These are phyloP conservation scores for Boletus reticuloceps DNA, from an alignment of 768 basidiomycete species.

Conservation along the genomic window DNA sequence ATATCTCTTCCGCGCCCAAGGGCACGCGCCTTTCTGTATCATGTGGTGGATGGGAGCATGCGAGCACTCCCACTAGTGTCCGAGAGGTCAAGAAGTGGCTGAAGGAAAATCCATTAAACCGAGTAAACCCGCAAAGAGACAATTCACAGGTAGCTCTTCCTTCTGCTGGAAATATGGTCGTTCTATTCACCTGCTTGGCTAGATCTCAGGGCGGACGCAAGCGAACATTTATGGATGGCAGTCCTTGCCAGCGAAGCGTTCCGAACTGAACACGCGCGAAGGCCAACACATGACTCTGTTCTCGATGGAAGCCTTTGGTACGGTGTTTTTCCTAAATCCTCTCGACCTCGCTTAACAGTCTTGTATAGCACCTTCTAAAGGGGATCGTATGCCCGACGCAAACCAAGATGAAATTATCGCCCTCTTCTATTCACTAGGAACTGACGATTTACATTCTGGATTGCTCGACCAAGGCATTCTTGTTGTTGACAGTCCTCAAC, in stretches of 20 bases:
- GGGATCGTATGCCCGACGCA: slow-evolving; percentile 57
- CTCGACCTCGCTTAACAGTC: background rate
- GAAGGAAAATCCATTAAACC: slow-evolving; percentile 20
- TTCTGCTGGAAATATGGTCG: background rate
- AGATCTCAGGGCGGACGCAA: slow-evolving; percentile 79
- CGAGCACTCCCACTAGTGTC: slow-evolving; percentile 60
- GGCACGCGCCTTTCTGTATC: slow-evolving; percentile 17
- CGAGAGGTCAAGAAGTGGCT: slow-evolving; percentile 58
- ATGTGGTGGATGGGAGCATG: slow-evolving; percentile 80
- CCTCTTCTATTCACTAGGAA: slow-evolving; percentile 70
- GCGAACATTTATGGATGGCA: slow-evolving; percentile 66
- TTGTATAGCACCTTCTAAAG: slow-evolving; percentile 55
- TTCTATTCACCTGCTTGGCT: background rate
- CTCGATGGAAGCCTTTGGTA: slow-evolving; percentile 85
- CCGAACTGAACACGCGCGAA: slow-evolving; percentile 46
- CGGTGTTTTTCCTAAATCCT: slow-evolving; percentile 19
- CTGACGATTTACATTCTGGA: slow-evolving; percentile 33
- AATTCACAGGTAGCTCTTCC: slow-evolving; percentile 50
- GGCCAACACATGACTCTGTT: slow-evolving; percentile 75
- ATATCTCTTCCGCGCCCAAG: slow-evolving; percentile 1
- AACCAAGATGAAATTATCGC: slow-evolving; percentile 56
- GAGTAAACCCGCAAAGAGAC: slow-evolving; percentile 19
- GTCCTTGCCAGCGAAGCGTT: slow-evolving; percentile 46
- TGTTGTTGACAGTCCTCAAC: too few species aligned
- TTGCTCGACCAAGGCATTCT: slow-evolving; percentile 48